phyloP scores from a whole-genome alignment of 2,329 filamentous ascomycete genomes.

The Ciborinia camelliae region DNA sequence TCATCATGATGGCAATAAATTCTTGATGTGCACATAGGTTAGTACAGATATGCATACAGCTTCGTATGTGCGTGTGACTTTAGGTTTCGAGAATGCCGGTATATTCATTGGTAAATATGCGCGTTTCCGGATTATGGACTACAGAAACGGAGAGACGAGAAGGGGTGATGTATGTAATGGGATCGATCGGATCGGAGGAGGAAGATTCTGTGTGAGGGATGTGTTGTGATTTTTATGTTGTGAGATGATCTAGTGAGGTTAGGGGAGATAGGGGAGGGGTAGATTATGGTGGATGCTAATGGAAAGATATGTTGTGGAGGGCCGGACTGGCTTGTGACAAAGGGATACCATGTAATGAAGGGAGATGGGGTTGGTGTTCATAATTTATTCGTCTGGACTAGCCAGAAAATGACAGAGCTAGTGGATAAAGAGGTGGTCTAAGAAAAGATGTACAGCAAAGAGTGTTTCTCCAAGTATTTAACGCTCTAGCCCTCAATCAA shows the following conservation, averaged over 20 bases:
- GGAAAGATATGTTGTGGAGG: not conserved
- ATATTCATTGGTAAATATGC: conserved; percentile 1
- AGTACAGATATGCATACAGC: not conserved
- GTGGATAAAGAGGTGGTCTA: not conserved
- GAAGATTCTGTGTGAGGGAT: conserved; percentile 14
- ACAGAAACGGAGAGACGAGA: conserved; percentile 12
- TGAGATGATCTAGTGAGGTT: not conserved
- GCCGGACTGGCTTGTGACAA: not conserved
- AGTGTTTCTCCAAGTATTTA: not conserved
- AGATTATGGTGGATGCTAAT: not conserved
- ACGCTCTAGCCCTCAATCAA: not conserved
- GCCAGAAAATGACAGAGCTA: not conserved
- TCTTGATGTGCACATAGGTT: not conserved
- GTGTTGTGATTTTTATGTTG: conserved; percentile 2
- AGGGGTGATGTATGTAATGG: conserved; percentile 10
- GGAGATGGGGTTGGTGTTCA: not conserved
- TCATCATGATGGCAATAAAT: not conserved
- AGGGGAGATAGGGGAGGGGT: conserved; percentile 7
- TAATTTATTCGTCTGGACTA: not conserved
- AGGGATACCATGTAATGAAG: not conserved
- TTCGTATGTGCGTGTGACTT: conserved; percentile 1
- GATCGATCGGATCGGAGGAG: conserved; percentile 18
- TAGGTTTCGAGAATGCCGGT: not conserved
- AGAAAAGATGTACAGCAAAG: not conserved
- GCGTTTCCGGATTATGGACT: not conserved